A percentile compares a stretch with the other conserved stretches of the same genome.
phyloP scores from a whole-genome alignment of 2,329 filamentous ascomycete genomes.

The Beauveria sp. region DNA sequence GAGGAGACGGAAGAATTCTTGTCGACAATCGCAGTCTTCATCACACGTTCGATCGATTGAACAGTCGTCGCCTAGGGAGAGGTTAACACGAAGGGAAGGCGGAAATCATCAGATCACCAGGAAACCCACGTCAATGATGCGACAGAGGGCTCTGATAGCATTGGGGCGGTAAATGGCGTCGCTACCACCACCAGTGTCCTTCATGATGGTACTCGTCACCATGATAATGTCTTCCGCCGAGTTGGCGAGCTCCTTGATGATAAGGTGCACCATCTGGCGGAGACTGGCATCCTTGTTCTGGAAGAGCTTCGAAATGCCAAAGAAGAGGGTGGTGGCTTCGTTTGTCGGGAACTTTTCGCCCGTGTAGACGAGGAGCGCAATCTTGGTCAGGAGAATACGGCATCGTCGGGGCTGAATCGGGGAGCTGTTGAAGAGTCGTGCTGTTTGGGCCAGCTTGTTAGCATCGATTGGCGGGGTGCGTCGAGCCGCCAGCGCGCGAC shows the following conservation, averaged over 20 bases:
- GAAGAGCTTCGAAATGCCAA: constrained; percentile 97
- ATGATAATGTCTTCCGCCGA: constrained; percentile 99
- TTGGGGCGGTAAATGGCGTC: constrained; percentile 93
- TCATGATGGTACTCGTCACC: constrained; percentile 99
- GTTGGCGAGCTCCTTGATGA: constrained; percentile 93
- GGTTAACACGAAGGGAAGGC: constrained; percentile 18
- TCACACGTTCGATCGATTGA: constrained; percentile 93
- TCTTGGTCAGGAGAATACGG: constrained; percentile 94
- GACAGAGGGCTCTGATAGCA: constrained; percentile 88
- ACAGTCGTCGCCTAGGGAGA: constrained; percentile 72
- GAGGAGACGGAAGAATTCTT: constrained; percentile 97
- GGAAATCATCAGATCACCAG: background rate
- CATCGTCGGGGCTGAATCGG: constrained; percentile 96
- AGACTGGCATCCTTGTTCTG: constrained; percentile 98
- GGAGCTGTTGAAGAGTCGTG: constrained; percentile 94
- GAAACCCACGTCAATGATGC: constrained; percentile 81
- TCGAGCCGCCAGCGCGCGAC: constrained; percentile 9
- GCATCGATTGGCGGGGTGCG: constrained; percentile 22
- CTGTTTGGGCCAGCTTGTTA: constrained; percentile 42
- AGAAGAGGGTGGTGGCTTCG: constrained; percentile 97
- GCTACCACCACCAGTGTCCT: constrained; percentile 92
- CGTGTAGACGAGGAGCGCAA: constrained; percentile 90
- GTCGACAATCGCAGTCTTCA: constrained; percentile 99
- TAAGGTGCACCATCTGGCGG: constrained; percentile 96
- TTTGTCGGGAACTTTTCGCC: constrained; percentile 95